Base-by-base conservation (phyloP, 2,329 filamentous ascomycete species). In the Hymenoscyphus infarciens region DNA sequence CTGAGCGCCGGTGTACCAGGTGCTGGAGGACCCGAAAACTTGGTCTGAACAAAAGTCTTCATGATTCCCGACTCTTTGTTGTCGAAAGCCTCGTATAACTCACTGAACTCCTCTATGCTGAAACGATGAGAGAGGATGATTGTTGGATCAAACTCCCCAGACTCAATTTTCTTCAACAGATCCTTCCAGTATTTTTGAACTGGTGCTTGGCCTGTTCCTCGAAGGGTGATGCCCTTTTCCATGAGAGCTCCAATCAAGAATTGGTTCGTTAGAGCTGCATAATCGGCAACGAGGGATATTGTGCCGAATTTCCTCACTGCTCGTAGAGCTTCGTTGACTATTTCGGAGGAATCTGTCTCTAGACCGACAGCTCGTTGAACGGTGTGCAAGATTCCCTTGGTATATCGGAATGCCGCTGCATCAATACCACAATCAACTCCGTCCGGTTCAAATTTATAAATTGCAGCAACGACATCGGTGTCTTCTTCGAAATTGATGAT, bases 61-160 rank as follows among this genome's bases (percentile, higher is more conserved):
- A 96, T 91, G 81, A 96, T 90, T 3, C 80, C 78, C 68, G 90
- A 87, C 63, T 89, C 81, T 63, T 77, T 78, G 61, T 77, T 79
- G 62, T 88, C 80, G 64, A 89, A 90, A 69, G 72, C 69, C 62
- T 80, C 76, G 70, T 91, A 91, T 1, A 89, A 78, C 70, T 85
- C 84, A 63, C 85, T 86, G 63, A 89, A 82, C 68, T 93, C 89
- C 66, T 94, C 89, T 3, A 96, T 81, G 29, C 83, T 82, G 62
- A 91, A 84, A 11, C 91, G 87, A 75, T 96, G 91, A 2, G 87
- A 90, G 1, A 96, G 79, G 89, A 96, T 96, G 72, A 90, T 86
- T 31, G 88, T 76, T 0, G 91, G 90, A 64, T 96, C 86, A 54
- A 96, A 84, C 66, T 87, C 81, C 33, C 86, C 86, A 27, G 79